phyloP scores from a whole-genome alignment of 305 asterid species.

The Fraxinus nigra region DNA sequence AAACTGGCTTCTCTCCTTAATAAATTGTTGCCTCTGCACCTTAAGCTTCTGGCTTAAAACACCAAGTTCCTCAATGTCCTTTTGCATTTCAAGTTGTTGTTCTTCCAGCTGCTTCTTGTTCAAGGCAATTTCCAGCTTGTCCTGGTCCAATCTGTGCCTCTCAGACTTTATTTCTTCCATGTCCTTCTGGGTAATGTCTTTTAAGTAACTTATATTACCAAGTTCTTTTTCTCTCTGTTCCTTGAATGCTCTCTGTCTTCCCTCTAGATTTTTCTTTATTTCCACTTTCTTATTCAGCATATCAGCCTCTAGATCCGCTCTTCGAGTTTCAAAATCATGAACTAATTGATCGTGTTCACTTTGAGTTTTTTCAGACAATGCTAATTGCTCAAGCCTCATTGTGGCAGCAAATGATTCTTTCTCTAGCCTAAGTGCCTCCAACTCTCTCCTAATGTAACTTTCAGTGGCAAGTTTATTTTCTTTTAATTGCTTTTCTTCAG shows the following conservation, averaged over 20 bases:
- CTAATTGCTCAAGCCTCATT: constrained; percentile 58
- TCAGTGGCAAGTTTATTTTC: constrained; percentile 53
- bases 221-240: constrained; percentile 54
- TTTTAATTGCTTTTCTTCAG: constrained; percentile 50
- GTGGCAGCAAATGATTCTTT: constrained; percentile 71
- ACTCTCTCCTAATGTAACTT: constrained; percentile 54
- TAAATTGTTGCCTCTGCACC: constrained; percentile 54
- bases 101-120: constrained; percentile 59
- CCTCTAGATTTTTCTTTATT: constrained; percentile 47
- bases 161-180: constrained; percentile 45
- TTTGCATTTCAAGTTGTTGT: constrained; percentile 69
- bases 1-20: constrained; percentile 56
- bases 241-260: constrained; percentile 51
- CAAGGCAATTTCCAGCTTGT: constrained; percentile 44
- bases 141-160: constrained; percentile 55
- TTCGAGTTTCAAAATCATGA: constrained; percentile 56
- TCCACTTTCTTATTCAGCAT: constrained; percentile 61
- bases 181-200: constrained; percentile 47
- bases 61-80: constrained; percentile 73
- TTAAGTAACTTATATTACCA: constrained; percentile 35
- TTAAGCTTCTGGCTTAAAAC: constrained; percentile 60
- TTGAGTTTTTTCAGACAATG: constrained; percentile 47
- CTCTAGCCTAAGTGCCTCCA: constrained; percentile 64
- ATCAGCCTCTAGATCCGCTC: constrained; percentile 62
- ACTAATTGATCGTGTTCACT: constrained; percentile 47